Evolutionary conservation across 768 basidiomycete genomes (phyloP).

Genomic region (Pleurotus pulmonarius): DNA sequence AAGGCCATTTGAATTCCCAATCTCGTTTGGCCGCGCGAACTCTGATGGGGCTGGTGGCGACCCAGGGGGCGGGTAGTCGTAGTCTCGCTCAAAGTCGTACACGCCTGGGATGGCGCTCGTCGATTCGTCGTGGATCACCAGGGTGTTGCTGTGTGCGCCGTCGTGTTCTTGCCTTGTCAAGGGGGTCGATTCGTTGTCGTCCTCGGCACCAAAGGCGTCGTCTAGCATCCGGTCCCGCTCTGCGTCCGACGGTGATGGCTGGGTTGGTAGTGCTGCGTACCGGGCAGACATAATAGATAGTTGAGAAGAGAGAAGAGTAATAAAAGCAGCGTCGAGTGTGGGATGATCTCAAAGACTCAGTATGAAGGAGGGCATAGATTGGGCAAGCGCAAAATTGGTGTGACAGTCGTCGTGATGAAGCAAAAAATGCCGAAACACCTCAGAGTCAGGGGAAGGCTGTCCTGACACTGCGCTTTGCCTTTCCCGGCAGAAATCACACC

Average conservation of each 20-base stretch:
- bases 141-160: constrained; percentile 8
- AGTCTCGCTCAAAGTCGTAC: constrained; percentile 82
- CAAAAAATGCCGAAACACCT: not conserved
- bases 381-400: not conserved
- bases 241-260: constrained; percentile 39
- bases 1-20: constrained; percentile 70
- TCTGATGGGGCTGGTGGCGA: constrained; percentile 65
- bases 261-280: constrained; percentile 51
- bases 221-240: constrained; percentile 59
- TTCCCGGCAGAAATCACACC: not conserved
- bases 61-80: constrained; percentile 72
- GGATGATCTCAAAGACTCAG: not conserved
- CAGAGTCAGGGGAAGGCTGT: constrained; percentile 2
- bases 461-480: not conserved
- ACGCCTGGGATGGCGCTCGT: constrained; percentile 35
- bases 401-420: constrained; percentile 6
- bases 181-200: constrained; percentile 32
- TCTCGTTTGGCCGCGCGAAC: constrained; percentile 58
- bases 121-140: constrained; percentile 10
- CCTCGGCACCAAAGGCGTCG: constrained; percentile 70
- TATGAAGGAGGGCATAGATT: not conserved
- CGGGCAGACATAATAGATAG: constrained; percentile 64
- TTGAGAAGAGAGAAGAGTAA: constrained; percentile 1
- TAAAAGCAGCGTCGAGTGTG: not conserved
- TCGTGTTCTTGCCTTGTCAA: constrained; percentile 22